Evolutionary conservation across 2,329 filamentous ascomycete genomes (phyloP).

Genomic region (Fusarium armeniacum): DNA sequence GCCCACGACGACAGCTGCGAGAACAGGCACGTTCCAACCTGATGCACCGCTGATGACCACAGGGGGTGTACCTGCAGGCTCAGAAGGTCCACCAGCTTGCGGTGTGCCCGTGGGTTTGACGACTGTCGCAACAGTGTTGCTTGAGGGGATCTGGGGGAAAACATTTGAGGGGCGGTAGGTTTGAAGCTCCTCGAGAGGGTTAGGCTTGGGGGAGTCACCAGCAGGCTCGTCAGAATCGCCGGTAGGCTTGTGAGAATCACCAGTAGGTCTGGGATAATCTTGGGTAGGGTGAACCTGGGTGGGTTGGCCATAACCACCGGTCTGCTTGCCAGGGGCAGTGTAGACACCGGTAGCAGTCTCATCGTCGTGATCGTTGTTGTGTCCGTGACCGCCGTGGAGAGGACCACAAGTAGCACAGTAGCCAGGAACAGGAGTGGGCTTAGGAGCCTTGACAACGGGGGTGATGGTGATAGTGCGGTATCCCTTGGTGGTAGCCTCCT

Average conservation of each 20-base stretch:
- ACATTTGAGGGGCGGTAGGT: constrained; percentile 22
- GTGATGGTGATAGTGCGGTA: constrained; percentile 47
- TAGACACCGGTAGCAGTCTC: constrained; percentile 10
- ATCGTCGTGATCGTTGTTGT: constrained; percentile 18
- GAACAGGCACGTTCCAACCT: constrained; percentile 29
- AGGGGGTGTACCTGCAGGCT: constrained; percentile 27
- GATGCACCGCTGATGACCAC: constrained; percentile 28
- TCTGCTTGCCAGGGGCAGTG: constrained; percentile 2
- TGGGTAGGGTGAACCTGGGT: constrained; percentile 9
- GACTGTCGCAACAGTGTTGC: constrained; percentile 33
- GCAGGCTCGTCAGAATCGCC: constrained; percentile 14
- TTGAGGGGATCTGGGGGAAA: constrained; percentile 1
- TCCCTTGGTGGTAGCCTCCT: constrained; percentile 46
- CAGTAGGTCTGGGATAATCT: constrained; percentile 4
- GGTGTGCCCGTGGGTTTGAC: constrained; percentile 32
- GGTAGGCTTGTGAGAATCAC: constrained; percentile 4
- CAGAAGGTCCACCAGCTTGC: neutral
- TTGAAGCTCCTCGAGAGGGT: constrained; percentile 27
- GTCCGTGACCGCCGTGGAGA: constrained; percentile 10
- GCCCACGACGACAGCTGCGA: constrained; percentile 24
- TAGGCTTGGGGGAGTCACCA: constrained; percentile 9
- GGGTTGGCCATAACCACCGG: neutral
- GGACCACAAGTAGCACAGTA: constrained; percentile 46
- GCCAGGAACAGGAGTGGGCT: constrained; percentile 49
- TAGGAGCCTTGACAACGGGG: constrained; percentile 45